These are phyloP conservation scores for Colletotrichum sp. DNA, from an alignment of 2,329 filamentous ascomycete species.

Conservation along the genomic window DNA sequence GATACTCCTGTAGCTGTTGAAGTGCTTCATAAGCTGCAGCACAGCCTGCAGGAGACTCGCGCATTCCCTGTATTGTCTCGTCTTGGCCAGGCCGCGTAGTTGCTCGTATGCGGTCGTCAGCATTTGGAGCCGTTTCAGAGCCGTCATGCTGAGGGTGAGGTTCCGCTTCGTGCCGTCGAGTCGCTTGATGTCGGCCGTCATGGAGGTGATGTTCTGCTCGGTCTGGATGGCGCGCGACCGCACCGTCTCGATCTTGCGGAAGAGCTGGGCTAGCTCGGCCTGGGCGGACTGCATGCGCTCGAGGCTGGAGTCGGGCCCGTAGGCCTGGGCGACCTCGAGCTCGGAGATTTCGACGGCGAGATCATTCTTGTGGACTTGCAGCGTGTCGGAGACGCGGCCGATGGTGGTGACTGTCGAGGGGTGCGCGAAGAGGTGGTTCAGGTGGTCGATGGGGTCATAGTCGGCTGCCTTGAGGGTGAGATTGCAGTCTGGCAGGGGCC, in stretches of 20 bases:
- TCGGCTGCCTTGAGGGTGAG: conserved; percentile 55
- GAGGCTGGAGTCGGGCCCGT: conserved; percentile 85
- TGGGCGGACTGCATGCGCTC: conserved; percentile 92
- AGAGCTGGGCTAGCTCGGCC: conserved; percentile 85
- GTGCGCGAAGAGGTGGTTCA: conserved; percentile 93
- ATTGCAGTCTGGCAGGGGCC: conserved; percentile 2
- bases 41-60: conserved; percentile 93
- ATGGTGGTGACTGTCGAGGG: conserved; percentile 84
- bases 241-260: conserved; percentile 94
- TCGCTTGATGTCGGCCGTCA: conserved; percentile 98
- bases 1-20: conserved; percentile 96
- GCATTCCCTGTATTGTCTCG: conserved; percentile 92
- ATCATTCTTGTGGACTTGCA: conserved; percentile 80
- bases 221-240: conserved; percentile 88
- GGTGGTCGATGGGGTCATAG: conserved; percentile 91
- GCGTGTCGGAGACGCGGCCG: conserved; percentile 72
- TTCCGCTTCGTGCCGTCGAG: conserved; percentile 97
- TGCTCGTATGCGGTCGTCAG: conserved; percentile 99
- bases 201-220: conserved; percentile 94
- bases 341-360: conserved; percentile 78
- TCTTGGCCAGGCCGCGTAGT: conserved; percentile 80
- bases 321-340: conserved; percentile 79
- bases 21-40: conserved; percentile 96
- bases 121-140: conserved; percentile 96
- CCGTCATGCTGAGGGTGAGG: conserved; percentile 96